Evolutionary conservation across 2,329 filamentous ascomycete genomes (phyloP).

Genomic region (Xylariaceae sp.): DNA sequence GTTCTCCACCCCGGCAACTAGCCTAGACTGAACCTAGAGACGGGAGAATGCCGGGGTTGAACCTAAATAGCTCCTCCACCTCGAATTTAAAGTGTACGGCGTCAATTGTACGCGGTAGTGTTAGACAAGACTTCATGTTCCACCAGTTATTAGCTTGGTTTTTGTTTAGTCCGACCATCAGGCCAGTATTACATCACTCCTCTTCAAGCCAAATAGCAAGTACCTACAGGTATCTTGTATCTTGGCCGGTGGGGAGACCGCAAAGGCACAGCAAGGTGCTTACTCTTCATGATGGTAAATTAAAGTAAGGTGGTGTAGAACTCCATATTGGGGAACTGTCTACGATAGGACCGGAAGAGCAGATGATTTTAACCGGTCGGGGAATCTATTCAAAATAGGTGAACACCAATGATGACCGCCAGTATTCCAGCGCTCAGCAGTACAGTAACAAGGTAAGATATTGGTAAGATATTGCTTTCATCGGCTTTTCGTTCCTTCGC

Average conservation of each 20-base stretch:
- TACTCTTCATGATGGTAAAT: conserved; percentile 11
- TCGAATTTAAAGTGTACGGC: too few relatives aligned
- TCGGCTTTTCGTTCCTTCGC: neutral
- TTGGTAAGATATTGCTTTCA: neutral
- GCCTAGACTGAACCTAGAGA: too few relatives aligned
- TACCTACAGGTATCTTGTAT: neutral
- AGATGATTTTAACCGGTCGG: conserved; percentile 15
- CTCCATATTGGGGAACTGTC: neutral
- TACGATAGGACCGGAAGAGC: conserved; percentile 7
- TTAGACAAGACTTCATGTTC: too few relatives aligned
- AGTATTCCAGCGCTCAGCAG: too few relatives aligned
- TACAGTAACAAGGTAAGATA: too few relatives aligned
- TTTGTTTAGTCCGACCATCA: too few relatives aligned
- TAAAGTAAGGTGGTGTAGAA: neutral
- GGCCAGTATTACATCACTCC: conserved; percentile 1
- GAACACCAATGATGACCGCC: neutral
- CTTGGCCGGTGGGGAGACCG: neutral
- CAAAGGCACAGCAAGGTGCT: conserved; percentile 11
- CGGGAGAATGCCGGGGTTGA: too few relatives aligned
- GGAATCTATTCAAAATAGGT: neutral
- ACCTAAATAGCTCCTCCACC: too few relatives aligned
- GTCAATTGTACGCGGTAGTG: too few relatives aligned
- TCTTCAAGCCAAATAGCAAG: neutral
- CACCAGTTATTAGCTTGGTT: too few relatives aligned
- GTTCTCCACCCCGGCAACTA: conserved; percentile 16